phyloP scores from a whole-genome alignment of 2,329 filamentous ascomycete genomes.

The Fusarium duplospermum region DNA sequence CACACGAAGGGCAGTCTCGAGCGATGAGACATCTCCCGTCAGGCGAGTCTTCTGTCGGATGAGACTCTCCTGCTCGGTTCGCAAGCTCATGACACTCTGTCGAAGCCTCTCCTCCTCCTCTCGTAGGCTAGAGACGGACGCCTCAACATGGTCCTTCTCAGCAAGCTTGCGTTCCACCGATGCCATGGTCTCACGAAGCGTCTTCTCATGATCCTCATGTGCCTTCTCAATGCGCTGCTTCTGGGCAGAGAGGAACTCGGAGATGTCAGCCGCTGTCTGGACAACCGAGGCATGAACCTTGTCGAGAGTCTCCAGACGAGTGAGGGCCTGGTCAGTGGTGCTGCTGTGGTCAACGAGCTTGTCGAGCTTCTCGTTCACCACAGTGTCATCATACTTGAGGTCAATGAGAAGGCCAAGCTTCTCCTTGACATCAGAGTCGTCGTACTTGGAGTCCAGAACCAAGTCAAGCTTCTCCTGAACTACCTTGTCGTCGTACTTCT shows the following conservation, averaged over 20 bases:
- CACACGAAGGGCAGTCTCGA: conserved; percentile 90
- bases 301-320: conserved; percentile 84
- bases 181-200: conserved; percentile 81
- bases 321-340: conserved; percentile 75
- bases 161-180: conserved; percentile 81
- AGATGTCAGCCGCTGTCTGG: conserved; percentile 84
- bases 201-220: conserved; percentile 81
- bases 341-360: conserved; percentile 71
- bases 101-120: conserved; percentile 66
- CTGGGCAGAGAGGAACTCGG: conserved; percentile 82
- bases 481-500: conserved; percentile 62
- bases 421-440: conserved; percentile 47
- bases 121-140: conserved; percentile 62
- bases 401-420: conserved; percentile 45
- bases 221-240: conserved; percentile 80
- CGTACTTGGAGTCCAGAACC: conserved; percentile 51
- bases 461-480: conserved; percentile 54
- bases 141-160: conserved; percentile 72
- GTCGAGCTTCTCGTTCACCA: conserved; percentile 54
- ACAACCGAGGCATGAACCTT: conserved; percentile 90
- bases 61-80: conserved; percentile 79
- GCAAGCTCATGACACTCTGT: conserved; percentile 67
- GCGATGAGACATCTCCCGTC: conserved; percentile 85
- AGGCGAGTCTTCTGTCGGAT: conserved; percentile 82
- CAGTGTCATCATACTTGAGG: conserved; percentile 62